A percentile compares a stretch with the other conserved stretches of the same genome.
Evolutionary conservation across 2,329 filamentous ascomycete genomes (phyloP).

Genomic region (Eutypa lata): DNA sequence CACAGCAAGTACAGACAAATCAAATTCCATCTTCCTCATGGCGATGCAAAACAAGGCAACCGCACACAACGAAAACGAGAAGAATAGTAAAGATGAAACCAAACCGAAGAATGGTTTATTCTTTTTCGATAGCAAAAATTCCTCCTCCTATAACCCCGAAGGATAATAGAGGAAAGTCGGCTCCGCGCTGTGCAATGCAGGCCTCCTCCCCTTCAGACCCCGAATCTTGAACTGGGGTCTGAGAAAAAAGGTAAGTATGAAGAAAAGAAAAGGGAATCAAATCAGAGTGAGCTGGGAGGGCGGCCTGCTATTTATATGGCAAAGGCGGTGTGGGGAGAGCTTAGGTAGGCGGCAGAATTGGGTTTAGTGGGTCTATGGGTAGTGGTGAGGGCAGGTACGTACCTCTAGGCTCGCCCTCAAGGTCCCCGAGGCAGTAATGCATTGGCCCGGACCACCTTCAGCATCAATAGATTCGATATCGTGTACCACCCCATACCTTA

Average conservation of each 20-base stretch:
- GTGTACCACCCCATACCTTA: too few relatives aligned
- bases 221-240: conserved; percentile 37
- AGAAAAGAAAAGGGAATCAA: conserved; percentile 31
- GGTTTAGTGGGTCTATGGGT: not conserved
- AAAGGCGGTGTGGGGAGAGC: not conserved
- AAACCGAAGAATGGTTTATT: too few relatives aligned
- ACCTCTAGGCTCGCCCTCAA: too few relatives aligned
- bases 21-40: conserved; percentile 35
- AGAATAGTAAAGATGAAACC: not conserved
- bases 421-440: too few relatives aligned
- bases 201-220: conserved; percentile 35
- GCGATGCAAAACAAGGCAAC: conserved; percentile 21
- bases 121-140: conserved; percentile 40
- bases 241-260: conserved; percentile 47
- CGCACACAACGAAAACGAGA: conserved; percentile 38
- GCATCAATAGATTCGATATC: too few relatives aligned
- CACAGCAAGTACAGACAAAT: too few relatives aligned
- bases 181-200: conserved; percentile 49
- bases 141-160: conserved; percentile 43
- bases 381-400: not conserved
- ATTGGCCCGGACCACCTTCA: too few relatives aligned
- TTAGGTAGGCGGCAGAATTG: not conserved
- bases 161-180: conserved; percentile 42
- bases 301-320: conserved; percentile 1
- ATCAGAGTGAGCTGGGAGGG: conserved; percentile 4